Conservation (phyloP, 2,329 filamentous ascomycete species). For the Orbilia oligospora region DNA sequence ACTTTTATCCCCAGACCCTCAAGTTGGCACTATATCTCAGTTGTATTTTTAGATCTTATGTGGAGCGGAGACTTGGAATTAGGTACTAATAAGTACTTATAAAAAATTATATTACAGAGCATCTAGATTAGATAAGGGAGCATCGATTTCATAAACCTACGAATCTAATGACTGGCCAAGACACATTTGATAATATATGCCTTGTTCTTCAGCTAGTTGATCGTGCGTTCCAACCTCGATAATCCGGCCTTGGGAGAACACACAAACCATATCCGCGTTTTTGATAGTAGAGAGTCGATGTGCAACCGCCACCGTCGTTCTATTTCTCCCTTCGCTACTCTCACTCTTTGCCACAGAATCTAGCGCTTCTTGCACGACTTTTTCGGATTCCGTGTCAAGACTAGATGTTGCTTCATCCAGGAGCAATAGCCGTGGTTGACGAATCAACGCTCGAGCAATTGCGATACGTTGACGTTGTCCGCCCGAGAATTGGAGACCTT, state of each 20-base stretch:
- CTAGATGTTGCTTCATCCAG: constrained; percentile 75
- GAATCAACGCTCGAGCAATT: constrained; percentile 72
- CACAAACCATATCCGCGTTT: constrained; percentile 66
- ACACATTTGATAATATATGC: constrained; percentile 63
- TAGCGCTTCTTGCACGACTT: constrained; percentile 78
- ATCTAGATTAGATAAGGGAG: no score
- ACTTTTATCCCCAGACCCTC: no score
- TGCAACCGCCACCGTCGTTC: constrained; percentile 81
- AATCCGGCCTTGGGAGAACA: constrained; percentile 67
- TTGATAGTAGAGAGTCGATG: constrained; percentile 66
- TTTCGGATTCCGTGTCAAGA: constrained; percentile 77
- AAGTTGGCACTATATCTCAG: no score
- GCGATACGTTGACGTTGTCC: constrained; percentile 73
- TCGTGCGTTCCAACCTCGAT: constrained; percentile 68
- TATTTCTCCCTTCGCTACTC: constrained; percentile 63
- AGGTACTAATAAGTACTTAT: not conserved
- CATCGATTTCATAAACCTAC: not conserved
- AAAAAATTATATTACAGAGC: no score
- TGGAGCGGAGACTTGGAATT: not conserved
- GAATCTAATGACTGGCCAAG: constrained; percentile 29
- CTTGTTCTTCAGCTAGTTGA: constrained; percentile 65
- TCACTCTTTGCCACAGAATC: constrained; percentile 74
- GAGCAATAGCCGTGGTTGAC: constrained; percentile 71
- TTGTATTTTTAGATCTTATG: no score
- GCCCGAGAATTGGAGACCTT: constrained; percentile 74